These are phyloP conservation scores for Phytophthora boehmeriae DNA, from an alignment of 352 stramenopile species.

Conservation along the genomic window DNA sequence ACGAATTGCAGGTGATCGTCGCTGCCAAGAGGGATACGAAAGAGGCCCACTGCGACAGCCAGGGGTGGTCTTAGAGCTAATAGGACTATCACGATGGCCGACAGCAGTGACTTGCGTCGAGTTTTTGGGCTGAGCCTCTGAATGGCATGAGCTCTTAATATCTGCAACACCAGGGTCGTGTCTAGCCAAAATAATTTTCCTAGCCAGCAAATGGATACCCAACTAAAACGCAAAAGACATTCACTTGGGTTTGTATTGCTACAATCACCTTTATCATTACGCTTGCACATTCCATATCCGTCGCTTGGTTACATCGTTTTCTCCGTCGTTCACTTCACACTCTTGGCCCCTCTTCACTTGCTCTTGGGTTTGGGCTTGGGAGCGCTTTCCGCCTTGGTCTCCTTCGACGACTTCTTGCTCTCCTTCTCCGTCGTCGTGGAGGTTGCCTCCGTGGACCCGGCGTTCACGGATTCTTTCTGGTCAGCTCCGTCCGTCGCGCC, in stretches of 20 bases:
- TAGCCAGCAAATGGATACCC: too few relatives aligned
- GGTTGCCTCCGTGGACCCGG: background rate
- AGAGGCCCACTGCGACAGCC: background rate
- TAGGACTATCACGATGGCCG: background rate
- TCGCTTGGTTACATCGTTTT: slow-evolving; percentile 2
- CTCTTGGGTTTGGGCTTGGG: background rate
- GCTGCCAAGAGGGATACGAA: slow-evolving; percentile 20
- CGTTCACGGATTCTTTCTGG: background rate
- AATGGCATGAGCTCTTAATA: too few relatives aligned
- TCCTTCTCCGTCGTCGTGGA: background rate
- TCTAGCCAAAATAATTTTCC: too few relatives aligned
- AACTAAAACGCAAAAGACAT: background rate
- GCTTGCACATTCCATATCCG: background rate
- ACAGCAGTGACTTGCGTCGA: too few relatives aligned
- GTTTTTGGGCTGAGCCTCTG: too few relatives aligned
- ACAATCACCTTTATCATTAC: background rate
- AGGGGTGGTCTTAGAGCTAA: background rate
- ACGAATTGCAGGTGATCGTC: slow-evolving; percentile 22
- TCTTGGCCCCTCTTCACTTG: background rate
- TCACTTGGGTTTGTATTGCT: background rate
- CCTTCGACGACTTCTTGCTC: background rate
- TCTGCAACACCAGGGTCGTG: too few relatives aligned
- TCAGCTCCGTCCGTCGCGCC: background rate
- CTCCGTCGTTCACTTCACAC: background rate
- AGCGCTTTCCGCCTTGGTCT: background rate